Base-by-base conservation (phyloP, 2,329 filamentous ascomycete species). In the Lasiodiplodia theobromae region DNA sequence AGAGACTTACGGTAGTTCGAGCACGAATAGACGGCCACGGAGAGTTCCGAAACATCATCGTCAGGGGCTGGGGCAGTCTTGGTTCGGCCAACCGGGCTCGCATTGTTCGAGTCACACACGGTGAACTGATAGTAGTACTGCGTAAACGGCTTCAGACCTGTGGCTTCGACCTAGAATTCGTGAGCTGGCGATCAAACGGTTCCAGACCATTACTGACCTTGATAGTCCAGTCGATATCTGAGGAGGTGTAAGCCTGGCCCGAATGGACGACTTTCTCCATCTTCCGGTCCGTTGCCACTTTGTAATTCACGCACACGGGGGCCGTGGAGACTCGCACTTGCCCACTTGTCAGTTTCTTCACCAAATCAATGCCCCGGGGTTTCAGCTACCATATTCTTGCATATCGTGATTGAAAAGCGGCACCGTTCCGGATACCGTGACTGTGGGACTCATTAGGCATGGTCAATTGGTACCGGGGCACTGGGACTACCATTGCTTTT, bases 191-290 rank as follows among this genome's bases (percentile, higher is more conserved):
- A 12, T 11, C 18, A 7, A n/a, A 40, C 18, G 8, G 18, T 34
- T 40, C 38, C 8, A 28, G 34, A 10, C 6, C 14, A 1, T 4
- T 31, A 28, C 54, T 28, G 3, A 87, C 87, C 83, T 92, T 92
- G 70, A 92, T 81, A 0, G 90, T 93, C 74, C 89, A 93, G 74
- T 93, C 91, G 65, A 93, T 87, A 74, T 93, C 91, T 0, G 86
- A 90, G 31, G 86, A 91, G 0, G 91, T 93, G 74, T 89, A 92
- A 1, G 85, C 89, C n/a, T 80, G 85, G 3, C 91, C 91, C 2
- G 80, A 81, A 56, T 84, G 81, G 4, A 87, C 85, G 10, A 86
- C 79, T 1, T 81, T 72, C 6, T 79, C 77, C 54, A 86, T 82
- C 38, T 79, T 77, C 51, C 81, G 72, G 71, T 85, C 83, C 28